Evolutionary conservation across 768 basidiomycete genomes (phyloP), one percentile per base, ranked within the genome.

Genomic region (Lepiota brunneoincarnata): DNA sequence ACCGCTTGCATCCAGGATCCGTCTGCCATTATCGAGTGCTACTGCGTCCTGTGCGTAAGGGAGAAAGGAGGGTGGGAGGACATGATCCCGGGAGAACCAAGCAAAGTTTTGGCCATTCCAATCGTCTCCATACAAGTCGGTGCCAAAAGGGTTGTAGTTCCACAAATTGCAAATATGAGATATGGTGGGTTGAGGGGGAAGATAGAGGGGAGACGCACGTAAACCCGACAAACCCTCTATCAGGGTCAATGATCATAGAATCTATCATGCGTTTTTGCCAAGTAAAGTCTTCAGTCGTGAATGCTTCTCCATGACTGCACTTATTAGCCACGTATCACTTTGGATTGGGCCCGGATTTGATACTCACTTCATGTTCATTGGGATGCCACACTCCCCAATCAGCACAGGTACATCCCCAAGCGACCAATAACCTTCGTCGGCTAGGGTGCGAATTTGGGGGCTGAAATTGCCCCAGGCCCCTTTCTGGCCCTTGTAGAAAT

Each of bases 51-150:
- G 89, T 7, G 79, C 76, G 51, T 79, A 76, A 58, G 77, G 78
- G 11, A 87, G 73, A 37, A 83, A 64, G 0, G 78, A 78, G 0
- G 76, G 63, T 1, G 80, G 87, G 46, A 83, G 71, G 1, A 79
- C 83, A 14, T 86, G 82, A 34, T 67, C 70, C 39, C 73, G 72
- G 62, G 84, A 84, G 78, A 93, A 98, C 91, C 92, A 97, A 1
- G 92, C 93, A 66, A 99, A 98, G 71, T 95, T 97, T 69, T 99
- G 95, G 49, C 90, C 92, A 61, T 95, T 96, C 95, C 95, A 97
- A 65, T 85, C 70, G 65, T 98, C 95, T 14, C 96, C 96, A 21
- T 69, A 61, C 15, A 68, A 61, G 66, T 98, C 94, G 36, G 80
- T 77, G 69, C 98, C 98, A 48, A 78, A 73, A 0, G 95, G 89